Conservation (phyloP, 352 stramenopile genomes). For the Pythium biforme region DNA sequence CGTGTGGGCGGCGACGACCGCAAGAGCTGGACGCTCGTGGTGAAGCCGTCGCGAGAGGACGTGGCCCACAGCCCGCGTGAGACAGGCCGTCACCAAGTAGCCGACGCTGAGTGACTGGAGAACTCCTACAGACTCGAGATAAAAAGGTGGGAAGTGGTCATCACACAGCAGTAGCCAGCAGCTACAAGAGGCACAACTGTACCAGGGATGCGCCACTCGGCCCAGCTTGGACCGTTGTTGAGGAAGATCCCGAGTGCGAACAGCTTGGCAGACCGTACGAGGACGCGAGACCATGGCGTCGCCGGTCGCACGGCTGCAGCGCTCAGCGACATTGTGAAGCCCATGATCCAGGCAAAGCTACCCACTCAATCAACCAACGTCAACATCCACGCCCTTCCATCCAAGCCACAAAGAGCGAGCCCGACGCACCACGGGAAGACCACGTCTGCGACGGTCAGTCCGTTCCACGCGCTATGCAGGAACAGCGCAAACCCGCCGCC, state of each 20-base stretch:
- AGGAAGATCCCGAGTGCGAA: constrained; percentile 69
- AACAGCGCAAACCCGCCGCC: constrained; percentile 65
- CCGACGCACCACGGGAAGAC: constrained; percentile 72
- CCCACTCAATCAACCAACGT: not conserved
- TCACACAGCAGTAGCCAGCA: too few relatives aligned
- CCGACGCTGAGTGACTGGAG: constrained; percentile 62
- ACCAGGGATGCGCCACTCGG: constrained; percentile 66
- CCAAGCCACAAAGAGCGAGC: not conserved
- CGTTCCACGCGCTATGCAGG: constrained; percentile 75
- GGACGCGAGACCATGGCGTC: constrained; percentile 18
- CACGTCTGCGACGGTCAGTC: constrained; percentile 67
- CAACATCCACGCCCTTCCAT: not conserved
- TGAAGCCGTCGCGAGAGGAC: not conserved
- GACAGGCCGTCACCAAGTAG: constrained; percentile 28
- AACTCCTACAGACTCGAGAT: constrained; percentile 35
- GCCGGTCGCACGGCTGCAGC: not conserved
- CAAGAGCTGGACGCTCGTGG: not conserved
- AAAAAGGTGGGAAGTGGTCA: not conserved
- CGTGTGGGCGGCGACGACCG: constrained; percentile 26
- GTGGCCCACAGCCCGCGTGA: constrained; percentile 4
- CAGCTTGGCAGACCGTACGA: constrained; percentile 42
- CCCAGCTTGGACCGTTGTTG: constrained; percentile 59
- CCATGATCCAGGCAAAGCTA: constrained; percentile 88
- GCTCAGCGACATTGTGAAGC: constrained; percentile 37
- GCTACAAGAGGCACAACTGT: not conserved